Base-by-base conservation (phyloP, 2,329 filamentous ascomycete genomes). In the Fusarium clavum region DNA sequence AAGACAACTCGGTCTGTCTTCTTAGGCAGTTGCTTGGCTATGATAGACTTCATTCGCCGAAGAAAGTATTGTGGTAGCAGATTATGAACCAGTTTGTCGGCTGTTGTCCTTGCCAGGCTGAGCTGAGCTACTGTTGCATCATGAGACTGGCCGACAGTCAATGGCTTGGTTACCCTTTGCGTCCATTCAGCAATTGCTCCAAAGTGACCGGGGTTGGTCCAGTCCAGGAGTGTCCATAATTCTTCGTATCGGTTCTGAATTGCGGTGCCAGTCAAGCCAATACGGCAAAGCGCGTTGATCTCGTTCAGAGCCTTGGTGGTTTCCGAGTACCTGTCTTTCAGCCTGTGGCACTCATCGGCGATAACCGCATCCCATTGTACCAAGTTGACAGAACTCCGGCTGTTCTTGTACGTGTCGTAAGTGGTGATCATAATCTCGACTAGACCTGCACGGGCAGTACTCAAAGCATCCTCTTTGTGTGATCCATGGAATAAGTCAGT, bases 161-260 rank as follows among this genome's bases (percentile, higher is more conserved):
- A 83, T 0, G 95, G 96, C 24, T 90, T 87, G 56, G 91, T 90
- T 62, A 99, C 93, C 40, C 87, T 89, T 22, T 87, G 84, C 74
- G 90, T 91, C 96, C 96, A 99, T 44, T 92, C 92, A 8, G 87
- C 83, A 12, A 92, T 75, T 1, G 84, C 84, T 18, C 87, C 88
- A 57, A 90, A 87, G 48, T 86, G 81, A 0, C 94, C 95, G 0
- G 96, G 96, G 73, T 97, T 96, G 0, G 94, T 94, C 96, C 96
- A 99, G 77, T 99, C 97, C 5, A 99, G 84, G 0, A 99, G 84
- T 0, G 94, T 97, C 95, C 95, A 99, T 1, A 99, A 86, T 79
- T 99, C 96, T 77, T 98, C 94, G 78, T 99, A 99, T 71, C 93
- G 96, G 79, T 99, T 99, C 77, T 99, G 96, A 46, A 99, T 98